A percentile compares a stretch with the other conserved stretches of the same genome.
phyloP scores from a whole-genome alignment of 495 filamentous ascomycete genomes.

The Annulohypoxylon bovei region DNA sequence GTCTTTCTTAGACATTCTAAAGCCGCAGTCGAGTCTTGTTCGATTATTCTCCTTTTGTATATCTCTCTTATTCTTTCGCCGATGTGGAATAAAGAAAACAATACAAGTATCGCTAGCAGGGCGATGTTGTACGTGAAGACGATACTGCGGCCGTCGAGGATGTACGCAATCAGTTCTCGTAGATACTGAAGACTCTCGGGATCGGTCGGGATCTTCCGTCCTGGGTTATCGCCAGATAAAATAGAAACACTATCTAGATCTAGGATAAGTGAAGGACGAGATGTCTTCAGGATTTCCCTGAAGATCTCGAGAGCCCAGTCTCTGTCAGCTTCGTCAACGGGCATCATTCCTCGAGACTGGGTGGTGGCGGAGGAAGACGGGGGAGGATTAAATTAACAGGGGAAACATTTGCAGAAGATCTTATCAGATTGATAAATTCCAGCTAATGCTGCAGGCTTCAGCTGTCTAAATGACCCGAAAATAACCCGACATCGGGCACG shows the following conservation, averaged over 20 bases:
- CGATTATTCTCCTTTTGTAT: slow-evolving; percentile 37
- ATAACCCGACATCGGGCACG: slow-evolving; percentile 15
- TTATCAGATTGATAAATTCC: slow-evolving; percentile 48
- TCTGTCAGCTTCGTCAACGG: slow-evolving; percentile 14
- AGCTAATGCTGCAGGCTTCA: neutral
- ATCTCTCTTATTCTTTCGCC: slow-evolving; percentile 25
- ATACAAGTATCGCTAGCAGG: slow-evolving; percentile 43
- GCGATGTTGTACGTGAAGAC: slow-evolving; percentile 50
- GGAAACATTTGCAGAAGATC: slow-evolving; percentile 26
- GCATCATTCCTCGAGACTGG: slow-evolving; percentile 24
- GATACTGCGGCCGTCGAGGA: slow-evolving; percentile 49
- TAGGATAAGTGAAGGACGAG: slow-evolving; percentile 17
- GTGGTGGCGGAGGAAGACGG: slow-evolving; percentile 8
- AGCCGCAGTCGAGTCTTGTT: slow-evolving; percentile 6
- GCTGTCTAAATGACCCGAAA: neutral
- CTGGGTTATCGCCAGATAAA: slow-evolving; percentile 6
- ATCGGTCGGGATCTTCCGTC: slow-evolving; percentile 27
- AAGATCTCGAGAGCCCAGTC: slow-evolving; percentile 34
- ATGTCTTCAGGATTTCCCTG: slow-evolving; percentile 37
- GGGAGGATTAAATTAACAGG: slow-evolving; percentile 14
- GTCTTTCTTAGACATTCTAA: slow-evolving; percentile 10
- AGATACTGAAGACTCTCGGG: slow-evolving; percentile 50
- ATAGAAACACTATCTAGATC: slow-evolving; percentile 20
- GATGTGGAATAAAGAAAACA: slow-evolving; percentile 46
- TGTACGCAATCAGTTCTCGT: slow-evolving; percentile 42